A percentile compares a stretch with the other conserved stretches of the same genome.
Conservation (phyloP, 1,139 yeast genomes). For the Hansenula anomala region DNA sequence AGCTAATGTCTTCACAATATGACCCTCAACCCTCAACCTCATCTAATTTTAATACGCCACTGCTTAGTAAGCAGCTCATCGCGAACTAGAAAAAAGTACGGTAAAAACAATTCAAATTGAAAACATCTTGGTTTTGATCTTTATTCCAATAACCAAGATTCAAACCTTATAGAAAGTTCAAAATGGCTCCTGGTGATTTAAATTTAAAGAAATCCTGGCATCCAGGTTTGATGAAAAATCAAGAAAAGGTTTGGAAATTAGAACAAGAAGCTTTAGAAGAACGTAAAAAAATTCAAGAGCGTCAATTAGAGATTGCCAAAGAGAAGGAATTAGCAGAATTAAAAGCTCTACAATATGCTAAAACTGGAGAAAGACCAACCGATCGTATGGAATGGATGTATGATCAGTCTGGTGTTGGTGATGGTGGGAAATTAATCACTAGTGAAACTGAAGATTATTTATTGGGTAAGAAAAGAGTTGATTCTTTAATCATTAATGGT, state of each 20-base stretch:
- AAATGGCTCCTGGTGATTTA: conserved; percentile 70
- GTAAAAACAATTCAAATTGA: too few relatives aligned
- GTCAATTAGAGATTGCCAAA: conserved; percentile 58
- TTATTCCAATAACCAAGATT: too few relatives aligned
- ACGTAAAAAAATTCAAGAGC: conserved; percentile 57
- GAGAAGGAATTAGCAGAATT: conserved; percentile 64
- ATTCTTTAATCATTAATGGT: conserved; percentile 25
- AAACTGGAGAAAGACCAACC: conserved; percentile 40
- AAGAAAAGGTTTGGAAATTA: conserved; percentile 76
- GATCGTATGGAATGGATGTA: conserved; percentile 86
- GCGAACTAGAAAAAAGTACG: too few relatives aligned
- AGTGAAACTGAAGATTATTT: conserved; percentile 41
- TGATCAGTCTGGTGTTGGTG: conserved; percentile 35
- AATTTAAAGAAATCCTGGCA: conserved; percentile 95
- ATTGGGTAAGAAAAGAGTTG: conserved; percentile 45
- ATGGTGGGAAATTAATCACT: conserved; percentile 14
- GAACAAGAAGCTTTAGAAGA: conserved; percentile 80
- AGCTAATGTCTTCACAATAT: too few relatives aligned
- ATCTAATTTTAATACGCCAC: background rate
- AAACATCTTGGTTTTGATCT: too few relatives aligned
- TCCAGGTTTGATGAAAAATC: conserved; percentile 82
- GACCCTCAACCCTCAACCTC: too few relatives aligned
- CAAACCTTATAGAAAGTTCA: background rate
- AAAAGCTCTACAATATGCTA: conserved; percentile 41
- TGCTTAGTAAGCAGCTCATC: background rate